phyloP scores from a whole-genome alignment of 164 flowering plant species.

The Berberis thunbergii region DNA sequence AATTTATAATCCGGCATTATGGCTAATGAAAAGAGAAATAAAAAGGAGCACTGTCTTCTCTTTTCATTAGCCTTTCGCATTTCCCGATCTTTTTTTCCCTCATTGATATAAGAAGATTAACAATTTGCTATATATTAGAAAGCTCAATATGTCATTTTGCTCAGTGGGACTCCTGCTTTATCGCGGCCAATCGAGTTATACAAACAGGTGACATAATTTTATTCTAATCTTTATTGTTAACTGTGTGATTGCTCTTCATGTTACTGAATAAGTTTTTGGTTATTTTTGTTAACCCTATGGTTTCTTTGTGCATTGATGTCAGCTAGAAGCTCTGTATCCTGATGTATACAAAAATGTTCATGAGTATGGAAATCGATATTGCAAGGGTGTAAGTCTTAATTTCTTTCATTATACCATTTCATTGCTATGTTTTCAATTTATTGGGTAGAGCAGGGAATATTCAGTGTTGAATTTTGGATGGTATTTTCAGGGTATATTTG shows the following conservation, averaged over 20 bases:
- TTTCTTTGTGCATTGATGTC: slow-evolving; percentile 13
- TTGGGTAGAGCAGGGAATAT: background rate
- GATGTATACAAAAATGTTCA: slow-evolving; percentile 79
- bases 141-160: slow-evolving; percentile 74
- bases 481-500: slow-evolving; percentile 62
- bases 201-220: slow-evolving; percentile 60
- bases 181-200: slow-evolving; percentile 92
- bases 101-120: background rate
- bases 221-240: background rate
- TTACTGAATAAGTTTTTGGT: background rate
- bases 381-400: slow-evolving; percentile 80
- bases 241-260: background rate
- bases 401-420: background rate
- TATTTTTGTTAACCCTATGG: background rate
- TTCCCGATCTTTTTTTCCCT: background rate
- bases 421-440: background rate
- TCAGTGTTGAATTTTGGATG: background rate
- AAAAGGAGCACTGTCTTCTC: background rate
- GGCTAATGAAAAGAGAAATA: no score
- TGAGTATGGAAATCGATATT: slow-evolving; percentile 86
- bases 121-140: slow-evolving; percentile 36
- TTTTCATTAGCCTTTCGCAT: background rate
- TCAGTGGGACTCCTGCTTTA: slow-evolving; percentile 97
- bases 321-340: slow-evolving; percentile 95
- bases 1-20: no score